Evolutionary conservation across 345 rosid species (phyloP).

Genomic region (Camelina sativa): DNA sequence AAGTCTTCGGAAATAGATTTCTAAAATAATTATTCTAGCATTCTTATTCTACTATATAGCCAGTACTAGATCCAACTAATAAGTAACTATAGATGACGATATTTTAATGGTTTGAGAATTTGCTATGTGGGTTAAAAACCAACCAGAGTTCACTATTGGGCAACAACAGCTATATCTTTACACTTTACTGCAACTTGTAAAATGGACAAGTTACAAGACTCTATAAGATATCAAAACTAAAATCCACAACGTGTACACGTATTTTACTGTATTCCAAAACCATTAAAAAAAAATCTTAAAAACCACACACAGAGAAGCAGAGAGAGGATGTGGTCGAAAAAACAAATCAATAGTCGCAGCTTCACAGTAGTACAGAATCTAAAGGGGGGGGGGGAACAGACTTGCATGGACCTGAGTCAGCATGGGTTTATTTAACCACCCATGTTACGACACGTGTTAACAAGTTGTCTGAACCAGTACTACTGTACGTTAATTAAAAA

Average conservation of each 20-base stretch:
- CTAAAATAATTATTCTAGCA: neutral
- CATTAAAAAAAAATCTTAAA: neutral
- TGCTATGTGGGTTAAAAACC: neutral
- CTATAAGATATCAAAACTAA: neutral
- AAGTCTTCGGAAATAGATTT: neutral
- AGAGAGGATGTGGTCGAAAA: neutral
- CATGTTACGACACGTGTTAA: conserved; percentile 37
- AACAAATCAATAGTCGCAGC: conserved; percentile 4
- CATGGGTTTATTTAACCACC: conserved; percentile 10
- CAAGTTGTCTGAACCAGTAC: conserved; percentile 24
- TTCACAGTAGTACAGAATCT: conserved; percentile 11
- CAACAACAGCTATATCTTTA: neutral
- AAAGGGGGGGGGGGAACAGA: neutral
- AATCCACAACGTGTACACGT: neutral
- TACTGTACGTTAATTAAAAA: neutral
- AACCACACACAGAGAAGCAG: neutral
- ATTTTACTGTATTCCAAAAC: neutral
- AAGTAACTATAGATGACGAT: neutral
- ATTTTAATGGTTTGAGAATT: neutral
- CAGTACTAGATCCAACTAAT: no score
- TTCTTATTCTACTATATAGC: neutral
- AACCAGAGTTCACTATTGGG: neutral
- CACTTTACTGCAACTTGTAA: neutral
- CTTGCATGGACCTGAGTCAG: conserved; percentile 52
- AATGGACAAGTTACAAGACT: neutral